Percentiles rank a stretch among this genome's conserved stretches.
phyloP scores from a whole-genome alignment of 108 stramenopile species.

The Hondaea fermentalgiana region DNA sequence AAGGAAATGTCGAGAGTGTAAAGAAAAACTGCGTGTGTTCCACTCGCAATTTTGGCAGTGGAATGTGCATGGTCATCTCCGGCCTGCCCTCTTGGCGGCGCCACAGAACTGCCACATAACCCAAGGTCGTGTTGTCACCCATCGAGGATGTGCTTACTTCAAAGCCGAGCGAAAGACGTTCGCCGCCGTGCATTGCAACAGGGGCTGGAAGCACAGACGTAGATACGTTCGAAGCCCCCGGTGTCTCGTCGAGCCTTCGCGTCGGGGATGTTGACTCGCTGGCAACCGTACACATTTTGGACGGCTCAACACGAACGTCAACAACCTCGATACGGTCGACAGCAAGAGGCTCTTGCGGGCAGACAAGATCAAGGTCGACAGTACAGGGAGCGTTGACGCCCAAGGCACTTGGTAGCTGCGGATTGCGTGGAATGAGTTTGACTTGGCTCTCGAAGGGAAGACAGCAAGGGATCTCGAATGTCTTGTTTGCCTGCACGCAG shows the following conservation, averaged over 20 bases:
- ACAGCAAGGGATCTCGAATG: constrained; percentile 12
- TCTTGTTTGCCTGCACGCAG: background rate
- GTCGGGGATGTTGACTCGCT: background rate
- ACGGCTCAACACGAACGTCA: background rate
- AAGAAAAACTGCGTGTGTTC: background rate
- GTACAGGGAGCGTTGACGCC: background rate
- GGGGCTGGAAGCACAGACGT: background rate
- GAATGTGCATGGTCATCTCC: background rate
- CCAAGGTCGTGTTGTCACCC: background rate
- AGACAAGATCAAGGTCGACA: background rate
- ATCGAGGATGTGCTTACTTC: background rate
- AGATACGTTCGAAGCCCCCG: background rate
- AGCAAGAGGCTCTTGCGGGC: background rate
- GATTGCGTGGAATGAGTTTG: background rate
- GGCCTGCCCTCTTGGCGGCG: background rate
- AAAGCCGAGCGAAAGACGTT: background rate
- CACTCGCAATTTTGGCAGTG: background rate
- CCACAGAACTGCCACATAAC: background rate
- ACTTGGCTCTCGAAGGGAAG: background rate
- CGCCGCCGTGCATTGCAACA: background rate
- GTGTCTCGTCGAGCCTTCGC: too few species aligned
- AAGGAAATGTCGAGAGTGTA: background rate
- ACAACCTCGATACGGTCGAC: background rate
- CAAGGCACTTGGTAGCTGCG: background rate
- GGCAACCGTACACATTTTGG: background rate